Conservation (phyloP, 2,329 filamentous ascomycete species). For the Pyricularia sp. region DNA sequence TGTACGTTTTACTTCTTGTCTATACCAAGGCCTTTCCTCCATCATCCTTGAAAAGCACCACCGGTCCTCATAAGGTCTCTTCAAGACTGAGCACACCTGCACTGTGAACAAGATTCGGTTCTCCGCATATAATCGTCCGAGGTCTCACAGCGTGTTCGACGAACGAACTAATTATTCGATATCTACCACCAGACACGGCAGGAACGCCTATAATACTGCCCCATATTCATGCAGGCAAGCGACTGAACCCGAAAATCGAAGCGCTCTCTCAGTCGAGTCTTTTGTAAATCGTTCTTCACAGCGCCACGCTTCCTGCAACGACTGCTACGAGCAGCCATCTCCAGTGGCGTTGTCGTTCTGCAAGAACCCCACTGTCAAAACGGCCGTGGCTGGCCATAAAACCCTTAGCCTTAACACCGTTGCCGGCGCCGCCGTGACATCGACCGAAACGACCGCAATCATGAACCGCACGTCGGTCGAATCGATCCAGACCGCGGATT, state of each 20-base stretch:
- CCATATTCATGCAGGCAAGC: not conserved
- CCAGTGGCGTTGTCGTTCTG: not conserved
- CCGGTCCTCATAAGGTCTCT: not conserved
- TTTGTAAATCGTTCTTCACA: not conserved
- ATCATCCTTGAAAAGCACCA: not conserved
- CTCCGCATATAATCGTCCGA: not conserved
- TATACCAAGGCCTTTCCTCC: not conserved
- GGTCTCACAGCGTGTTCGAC: not conserved
- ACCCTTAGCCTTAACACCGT: not conserved
- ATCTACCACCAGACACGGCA: not conserved
- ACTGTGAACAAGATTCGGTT: not conserved
- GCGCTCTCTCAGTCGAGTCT: not conserved
- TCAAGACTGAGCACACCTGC: not conserved
- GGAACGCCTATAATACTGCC: not conserved
- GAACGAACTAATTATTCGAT: not conserved
- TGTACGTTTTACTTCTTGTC: not conserved
- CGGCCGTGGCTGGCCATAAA: not conserved
- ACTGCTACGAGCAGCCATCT: not conserved
- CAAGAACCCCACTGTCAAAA: not conserved
- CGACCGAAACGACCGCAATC: conserved; percentile 20
- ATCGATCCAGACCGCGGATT: conserved; percentile 46
- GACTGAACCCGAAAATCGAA: not conserved
- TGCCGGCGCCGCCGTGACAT: not conserved
- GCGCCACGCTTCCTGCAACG: not conserved
- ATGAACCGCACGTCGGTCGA: conserved; percentile 20